Evolutionary conservation across 2,329 filamentous ascomycete species (phyloP), one percentile per base, ranked within the genome.

Genomic region (Stemphylium lycopersici): DNA sequence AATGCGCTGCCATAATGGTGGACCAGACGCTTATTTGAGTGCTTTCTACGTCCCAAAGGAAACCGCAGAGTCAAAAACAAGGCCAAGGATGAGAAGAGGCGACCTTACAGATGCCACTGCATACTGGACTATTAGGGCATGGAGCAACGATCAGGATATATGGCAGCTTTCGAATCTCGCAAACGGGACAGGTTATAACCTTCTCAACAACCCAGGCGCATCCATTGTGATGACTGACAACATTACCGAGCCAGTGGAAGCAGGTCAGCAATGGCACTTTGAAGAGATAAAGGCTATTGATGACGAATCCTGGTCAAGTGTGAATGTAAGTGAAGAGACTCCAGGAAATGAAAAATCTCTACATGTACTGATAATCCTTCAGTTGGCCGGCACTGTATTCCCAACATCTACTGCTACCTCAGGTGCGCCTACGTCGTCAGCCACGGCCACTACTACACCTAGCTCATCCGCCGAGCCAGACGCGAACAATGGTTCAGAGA

Each of bases 71-170:
- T n/a, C n/a, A n/a, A n/a, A n/a, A n/a, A n/a, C n/a, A n/a, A n/a
- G n/a, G n/a, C n/a, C n/a, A n/a, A n/a, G n/a, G n/a, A n/a, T n/a
- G n/a, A n/a, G n/a, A n/a, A n/a, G n/a, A 24, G 22, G 22, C 6
- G 22, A 66, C 29, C 29, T 66, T 3, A 53, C 59, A 3, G 61
- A 66, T 22, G 52, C 59, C 4, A 60, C 58, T n/a, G 55, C 62
- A 5, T 68, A 54, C 42, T 70, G 67, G 67, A 52, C 51, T 3
- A 48, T 70, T 13, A 26, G 26, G 2, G 46, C 58, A 4, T 67
- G 65, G 63, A 57, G 61, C 10, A 65, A 70, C 44, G 63, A 58
- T 1, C 62, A n/a, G n/a, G n/a, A n/a, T n/a, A n/a, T 58, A 1
- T 66, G 56, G 48, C 63, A 50, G 38, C n/a, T 69, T 6, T 55